Conservation (phyloP, 108 stramenopile genomes). For the Cyclotella choctawhatcheeana region DNA sequence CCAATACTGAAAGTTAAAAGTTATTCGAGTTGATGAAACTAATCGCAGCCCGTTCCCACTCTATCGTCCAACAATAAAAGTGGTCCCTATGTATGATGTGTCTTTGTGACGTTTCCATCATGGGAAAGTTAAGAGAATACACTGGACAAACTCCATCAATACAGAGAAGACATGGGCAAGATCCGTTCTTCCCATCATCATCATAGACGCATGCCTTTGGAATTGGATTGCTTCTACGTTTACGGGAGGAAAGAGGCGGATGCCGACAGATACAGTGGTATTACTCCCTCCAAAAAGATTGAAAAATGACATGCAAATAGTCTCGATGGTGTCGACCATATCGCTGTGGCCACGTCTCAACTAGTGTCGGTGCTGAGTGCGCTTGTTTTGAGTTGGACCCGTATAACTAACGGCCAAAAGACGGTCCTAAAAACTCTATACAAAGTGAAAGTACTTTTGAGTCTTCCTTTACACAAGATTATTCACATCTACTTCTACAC, state of each 20-base stretch:
- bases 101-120: constrained; percentile 40
- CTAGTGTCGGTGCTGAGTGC: constrained; percentile 63
- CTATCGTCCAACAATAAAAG: background rate
- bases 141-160: constrained; percentile 34
- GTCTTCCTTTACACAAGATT: too few relatives aligned
- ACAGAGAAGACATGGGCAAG: constrained; percentile 34
- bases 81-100: constrained; percentile 36
- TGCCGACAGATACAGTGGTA: constrained; percentile 70
- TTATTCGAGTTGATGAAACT: too few relatives aligned
- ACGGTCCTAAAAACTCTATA: too few relatives aligned
- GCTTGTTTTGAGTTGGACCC: constrained; percentile 63
- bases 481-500: too few relatives aligned
- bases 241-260: constrained; percentile 79
- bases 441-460: too few relatives aligned
- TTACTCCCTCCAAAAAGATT: constrained; percentile 27
- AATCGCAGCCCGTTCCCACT: constrained; percentile 19
- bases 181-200: too few relatives aligned
- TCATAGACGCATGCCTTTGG: constrained; percentile 41
- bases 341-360: constrained; percentile 28
- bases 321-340: constrained; percentile 44
- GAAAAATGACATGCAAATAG: constrained; percentile 19
- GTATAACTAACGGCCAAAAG: constrained; percentile 63
- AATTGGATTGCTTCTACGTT: constrained; percentile 79
- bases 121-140: constrained; percentile 41
- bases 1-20: too few relatives aligned